Evolutionary conservation across 371 early-diverging fungal species (phyloP).

Genomic region (Syncephalastrum sp.): DNA sequence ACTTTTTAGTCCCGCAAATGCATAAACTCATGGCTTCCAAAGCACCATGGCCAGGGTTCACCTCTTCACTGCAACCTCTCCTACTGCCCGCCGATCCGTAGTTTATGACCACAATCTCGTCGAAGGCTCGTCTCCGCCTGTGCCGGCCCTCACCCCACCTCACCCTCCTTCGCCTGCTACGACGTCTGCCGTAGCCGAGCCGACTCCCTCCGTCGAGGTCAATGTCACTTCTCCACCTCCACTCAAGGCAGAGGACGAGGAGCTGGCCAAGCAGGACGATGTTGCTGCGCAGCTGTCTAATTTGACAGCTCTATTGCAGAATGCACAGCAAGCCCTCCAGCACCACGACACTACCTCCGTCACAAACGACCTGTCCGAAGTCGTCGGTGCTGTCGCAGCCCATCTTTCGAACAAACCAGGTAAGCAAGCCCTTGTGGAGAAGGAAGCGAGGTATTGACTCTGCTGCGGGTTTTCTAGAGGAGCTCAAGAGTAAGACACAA

Average conservation of each 20-base stretch:
- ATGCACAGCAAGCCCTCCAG: constrained; percentile 7
- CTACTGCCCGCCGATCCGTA: constrained; percentile 1
- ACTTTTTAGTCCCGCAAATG: too few species aligned
- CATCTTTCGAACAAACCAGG: constrained; percentile 36
- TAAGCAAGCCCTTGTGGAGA: constrained; percentile 4
- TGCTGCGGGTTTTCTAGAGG: not conserved
- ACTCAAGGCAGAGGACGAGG: constrained; percentile 2
- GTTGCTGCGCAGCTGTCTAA: constrained; percentile 10
- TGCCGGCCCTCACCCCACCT: not conserved
- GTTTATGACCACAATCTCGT: not conserved
- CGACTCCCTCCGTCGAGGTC: not conserved
- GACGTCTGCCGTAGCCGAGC: constrained; percentile 1
- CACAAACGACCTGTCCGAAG: constrained; percentile 30
- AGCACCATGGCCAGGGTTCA: constrained; percentile 12
- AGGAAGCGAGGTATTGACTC: not conserved
- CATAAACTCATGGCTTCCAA: not conserved
- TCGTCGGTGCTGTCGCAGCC: constrained; percentile 41
- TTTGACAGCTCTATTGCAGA: constrained; percentile 17
- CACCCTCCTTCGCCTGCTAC: constrained; percentile 3
- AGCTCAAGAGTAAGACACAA: constrained; percentile 4
- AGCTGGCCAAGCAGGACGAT: constrained; percentile 4
- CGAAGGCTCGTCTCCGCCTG: not conserved
- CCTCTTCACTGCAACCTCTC: constrained; percentile 10
- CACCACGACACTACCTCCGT: constrained; percentile 22
- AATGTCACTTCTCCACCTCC: constrained; percentile 2